phyloP scores from a whole-genome alignment of 192 early-diverging fungal genomes.

The Umbelopsis sp. region DNA sequence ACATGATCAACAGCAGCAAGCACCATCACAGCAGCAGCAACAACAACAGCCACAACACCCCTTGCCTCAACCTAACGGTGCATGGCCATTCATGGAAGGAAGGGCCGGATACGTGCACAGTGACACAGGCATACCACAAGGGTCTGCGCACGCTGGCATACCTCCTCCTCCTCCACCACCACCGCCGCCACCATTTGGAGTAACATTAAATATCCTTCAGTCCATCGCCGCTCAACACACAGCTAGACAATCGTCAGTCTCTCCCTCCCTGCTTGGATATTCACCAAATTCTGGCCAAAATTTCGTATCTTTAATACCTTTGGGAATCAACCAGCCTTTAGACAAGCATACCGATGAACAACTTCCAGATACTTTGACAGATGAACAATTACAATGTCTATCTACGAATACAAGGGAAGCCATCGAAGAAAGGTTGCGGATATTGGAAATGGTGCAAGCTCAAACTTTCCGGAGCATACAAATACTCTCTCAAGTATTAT shows the following conservation, averaged over 20 bases:
- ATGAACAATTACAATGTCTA: conserved; percentile 59
- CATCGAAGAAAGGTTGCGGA: conserved; percentile 63
- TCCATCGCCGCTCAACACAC: background rate
- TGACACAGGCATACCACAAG: background rate
- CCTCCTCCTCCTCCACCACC: conserved; percentile 10
- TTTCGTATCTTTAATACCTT: conserved; percentile 7
- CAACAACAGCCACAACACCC: background rate
- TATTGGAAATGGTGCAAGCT: conserved; percentile 60
- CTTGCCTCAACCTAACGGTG: background rate
- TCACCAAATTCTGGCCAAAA: background rate
- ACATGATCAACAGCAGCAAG: conserved; percentile 12
- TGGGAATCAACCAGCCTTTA: conserved; percentile 37
- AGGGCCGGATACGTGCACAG: background rate
- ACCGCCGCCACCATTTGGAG: background rate
- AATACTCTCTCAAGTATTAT: conserved; percentile 42
- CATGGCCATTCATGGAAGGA: conserved; percentile 10
- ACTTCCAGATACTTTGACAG: conserved; percentile 25
- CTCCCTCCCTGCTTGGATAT: background rate
- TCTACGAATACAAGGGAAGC: conserved; percentile 59
- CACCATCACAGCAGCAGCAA: conserved; percentile 16
- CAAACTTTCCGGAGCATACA: conserved; percentile 59
- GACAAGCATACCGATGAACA: background rate
- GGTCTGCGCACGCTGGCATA: background rate
- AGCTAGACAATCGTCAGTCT: background rate
- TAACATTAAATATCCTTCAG: background rate